Evolutionary conservation across 1,284 basidiomycete genomes (phyloP).

Genomic region (Ganoderma sinense): DNA sequence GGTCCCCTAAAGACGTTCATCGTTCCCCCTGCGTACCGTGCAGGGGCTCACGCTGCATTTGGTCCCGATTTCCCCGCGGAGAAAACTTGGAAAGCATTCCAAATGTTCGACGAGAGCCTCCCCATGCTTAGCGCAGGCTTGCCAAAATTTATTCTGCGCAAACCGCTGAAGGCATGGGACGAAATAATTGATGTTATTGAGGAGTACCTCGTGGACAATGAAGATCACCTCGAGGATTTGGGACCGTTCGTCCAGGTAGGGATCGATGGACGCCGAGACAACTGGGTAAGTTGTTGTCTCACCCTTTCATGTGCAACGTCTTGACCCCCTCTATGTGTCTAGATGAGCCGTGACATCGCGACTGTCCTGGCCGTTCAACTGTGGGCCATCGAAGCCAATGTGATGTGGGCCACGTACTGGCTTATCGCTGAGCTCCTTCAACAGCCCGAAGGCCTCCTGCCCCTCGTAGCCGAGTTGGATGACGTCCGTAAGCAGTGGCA

Average conservation of each 20-base stretch:
- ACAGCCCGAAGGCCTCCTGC: slow-evolving; percentile 33
- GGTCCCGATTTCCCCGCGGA: slow-evolving; percentile 33
- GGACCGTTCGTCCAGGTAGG: slow-evolving; percentile 26
- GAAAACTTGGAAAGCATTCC: slow-evolving; percentile 25
- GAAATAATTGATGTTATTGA: slow-evolving; percentile 35
- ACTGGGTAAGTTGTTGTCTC: slow-evolving; percentile 27
- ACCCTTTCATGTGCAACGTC: not conserved
- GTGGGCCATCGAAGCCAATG: slow-evolving; percentile 44
- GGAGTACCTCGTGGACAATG: slow-evolving; percentile 33
- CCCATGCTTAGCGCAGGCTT: slow-evolving; percentile 38
- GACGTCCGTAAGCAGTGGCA: slow-evolving; percentile 25
- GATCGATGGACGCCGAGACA: slow-evolving; percentile 21
- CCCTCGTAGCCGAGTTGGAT: slow-evolving; percentile 39
- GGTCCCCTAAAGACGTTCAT: slow-evolving; percentile 28
- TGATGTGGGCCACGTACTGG: slow-evolving; percentile 41
- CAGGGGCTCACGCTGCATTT: slow-evolving; percentile 37
- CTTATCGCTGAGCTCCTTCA: slow-evolving; percentile 39
- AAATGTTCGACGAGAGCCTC: slow-evolving; percentile 40
- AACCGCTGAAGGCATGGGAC: slow-evolving; percentile 30
- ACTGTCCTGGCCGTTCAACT: slow-evolving; percentile 33
- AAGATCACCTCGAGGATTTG: slow-evolving; percentile 27
- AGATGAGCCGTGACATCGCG: slow-evolving; percentile 22
- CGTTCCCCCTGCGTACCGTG: slow-evolving; percentile 32
- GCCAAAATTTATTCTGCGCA: slow-evolving; percentile 24
- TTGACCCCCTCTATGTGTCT: not conserved